Percentiles rank a stretch among this genome's conserved stretches.
These are phyloP conservation scores for Byssothecium circinans DNA, from an alignment of 2,329 filamentous ascomycete genomes.

Conservation along the genomic window DNA sequence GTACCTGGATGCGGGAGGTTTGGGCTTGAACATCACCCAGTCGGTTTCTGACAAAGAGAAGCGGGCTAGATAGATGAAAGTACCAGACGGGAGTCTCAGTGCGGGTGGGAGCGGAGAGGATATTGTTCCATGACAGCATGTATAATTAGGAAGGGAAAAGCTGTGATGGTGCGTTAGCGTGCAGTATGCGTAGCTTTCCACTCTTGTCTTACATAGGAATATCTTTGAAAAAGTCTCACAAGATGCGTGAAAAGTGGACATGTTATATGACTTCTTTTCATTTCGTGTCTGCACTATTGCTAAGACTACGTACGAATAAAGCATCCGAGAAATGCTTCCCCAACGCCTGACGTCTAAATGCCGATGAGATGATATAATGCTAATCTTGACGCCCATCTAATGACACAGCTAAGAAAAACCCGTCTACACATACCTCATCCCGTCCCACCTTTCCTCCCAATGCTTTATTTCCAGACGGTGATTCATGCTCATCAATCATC, in stretches of 20 bases:
- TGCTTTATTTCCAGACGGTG: neutral
- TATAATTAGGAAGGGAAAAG: slow-evolving; percentile 27
- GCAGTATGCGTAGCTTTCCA: slow-evolving; percentile 34
- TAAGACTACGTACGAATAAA: too few species aligned
- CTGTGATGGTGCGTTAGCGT: slow-evolving; percentile 14
- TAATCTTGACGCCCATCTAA: neutral
- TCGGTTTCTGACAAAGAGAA: slow-evolving; percentile 44
- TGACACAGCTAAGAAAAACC: too few species aligned
- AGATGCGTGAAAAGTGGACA: neutral
- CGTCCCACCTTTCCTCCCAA: neutral
- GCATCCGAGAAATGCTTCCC: neutral
- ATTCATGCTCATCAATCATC: neutral
- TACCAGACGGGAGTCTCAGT: too few species aligned
- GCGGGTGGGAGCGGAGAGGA: neutral
- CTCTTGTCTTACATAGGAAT: slow-evolving; percentile 33
- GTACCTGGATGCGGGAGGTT: slow-evolving; percentile 85
- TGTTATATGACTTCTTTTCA: neutral
- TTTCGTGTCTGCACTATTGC: neutral
- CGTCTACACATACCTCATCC: neutral
- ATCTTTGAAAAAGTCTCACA: slow-evolving; percentile 6
- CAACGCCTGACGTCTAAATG: neutral
- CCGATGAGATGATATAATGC: neutral
- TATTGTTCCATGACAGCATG: slow-evolving; percentile 16
- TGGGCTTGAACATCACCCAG: slow-evolving; percentile 80
- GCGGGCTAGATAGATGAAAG: slow-evolving; percentile 24